Percentiles rank a stretch among this genome's conserved stretches.
These are phyloP conservation scores for Penicillium sp. DNA, from an alignment of 2,329 filamentous ascomycete species.

Conservation along the genomic window DNA sequence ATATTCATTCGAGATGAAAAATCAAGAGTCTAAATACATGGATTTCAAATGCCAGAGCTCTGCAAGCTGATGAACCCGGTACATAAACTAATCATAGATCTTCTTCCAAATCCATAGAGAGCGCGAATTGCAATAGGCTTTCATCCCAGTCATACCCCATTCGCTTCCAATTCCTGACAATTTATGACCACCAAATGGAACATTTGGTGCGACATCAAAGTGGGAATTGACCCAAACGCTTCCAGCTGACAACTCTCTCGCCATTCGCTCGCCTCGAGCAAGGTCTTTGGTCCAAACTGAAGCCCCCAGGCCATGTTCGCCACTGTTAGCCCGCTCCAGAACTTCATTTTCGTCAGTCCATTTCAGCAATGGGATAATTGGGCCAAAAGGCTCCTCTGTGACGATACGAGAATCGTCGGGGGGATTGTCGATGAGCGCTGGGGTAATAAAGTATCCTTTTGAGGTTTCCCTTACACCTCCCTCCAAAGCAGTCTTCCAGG, in stretches of 20 bases:
- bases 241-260: background rate
- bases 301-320: background rate
- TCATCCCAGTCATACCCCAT: no score
- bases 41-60: no score
- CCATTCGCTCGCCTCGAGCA: background rate
- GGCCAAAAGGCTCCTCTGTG: constrained; percentile 4
- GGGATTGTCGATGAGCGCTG: background rate
- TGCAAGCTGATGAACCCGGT: no score
- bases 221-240: background rate
- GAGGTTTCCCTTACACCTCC: background rate
- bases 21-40: no score
- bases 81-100: no score
- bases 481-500: no score
- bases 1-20: no score
- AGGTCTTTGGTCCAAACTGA: background rate
- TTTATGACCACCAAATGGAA: no score
- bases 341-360: background rate
- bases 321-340: background rate
- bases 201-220: no score
- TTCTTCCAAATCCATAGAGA: no score
- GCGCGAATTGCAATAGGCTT: no score
- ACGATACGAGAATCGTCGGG: background rate
- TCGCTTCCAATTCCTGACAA: no score
- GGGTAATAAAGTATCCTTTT: constrained; percentile 3
- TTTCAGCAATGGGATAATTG: background rate